phyloP scores from a whole-genome alignment of 1,284 basidiomycete species.

The Pseudomicrostroma phylloplanum region DNA sequence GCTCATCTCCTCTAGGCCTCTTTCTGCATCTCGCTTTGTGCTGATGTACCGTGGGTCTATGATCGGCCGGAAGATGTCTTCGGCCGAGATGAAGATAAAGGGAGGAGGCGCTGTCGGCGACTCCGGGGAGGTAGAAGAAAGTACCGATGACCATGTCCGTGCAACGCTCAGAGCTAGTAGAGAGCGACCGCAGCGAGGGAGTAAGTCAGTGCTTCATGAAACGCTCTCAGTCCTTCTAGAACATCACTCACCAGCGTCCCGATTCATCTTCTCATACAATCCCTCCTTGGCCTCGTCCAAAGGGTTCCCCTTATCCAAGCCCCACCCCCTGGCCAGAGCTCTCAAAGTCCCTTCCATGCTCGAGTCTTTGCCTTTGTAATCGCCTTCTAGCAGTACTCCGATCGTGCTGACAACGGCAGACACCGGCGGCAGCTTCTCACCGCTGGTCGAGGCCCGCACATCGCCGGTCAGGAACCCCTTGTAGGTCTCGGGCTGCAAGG shows the following conservation, averaged over 20 bases:
- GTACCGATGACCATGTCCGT: slow-evolving; percentile 33
- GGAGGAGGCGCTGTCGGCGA: slow-evolving; percentile 50
- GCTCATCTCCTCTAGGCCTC: slow-evolving; percentile 24
- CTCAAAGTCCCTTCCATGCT: slow-evolving; percentile 30
- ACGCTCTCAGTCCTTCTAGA: no score
- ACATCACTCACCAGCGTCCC: slow-evolving; percentile 71
- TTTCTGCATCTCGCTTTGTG: slow-evolving; percentile 83
- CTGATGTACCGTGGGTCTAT: slow-evolving; percentile 77
- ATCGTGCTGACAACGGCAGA: slow-evolving; percentile 69
- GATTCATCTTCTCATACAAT: slow-evolving; percentile 74
- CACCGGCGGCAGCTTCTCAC: slow-evolving; percentile 58
- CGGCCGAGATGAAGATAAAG: slow-evolving; percentile 90
- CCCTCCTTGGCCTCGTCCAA: slow-evolving; percentile 24
- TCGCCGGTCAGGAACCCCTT: background rate
- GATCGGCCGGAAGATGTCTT: slow-evolving; percentile 81
- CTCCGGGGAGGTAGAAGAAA: background rate
- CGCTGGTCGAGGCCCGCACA: slow-evolving; percentile 61
- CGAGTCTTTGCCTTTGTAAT: slow-evolving; percentile 63
- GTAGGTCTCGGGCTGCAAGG: slow-evolving; percentile 73
- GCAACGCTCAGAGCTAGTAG: slow-evolving; percentile 39
- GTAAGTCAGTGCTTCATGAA: no score
- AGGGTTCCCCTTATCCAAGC: slow-evolving; percentile 53
- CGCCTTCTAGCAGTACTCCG: slow-evolving; percentile 78
- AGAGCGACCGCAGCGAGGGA: background rate
- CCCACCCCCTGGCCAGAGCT: slow-evolving; percentile 42